Percentiles rank a stretch among this genome's conserved stretches.
These are phyloP conservation scores for Botrytis porri DNA, from an alignment of 2,329 filamentous ascomycete species.

Conservation along the genomic window DNA sequence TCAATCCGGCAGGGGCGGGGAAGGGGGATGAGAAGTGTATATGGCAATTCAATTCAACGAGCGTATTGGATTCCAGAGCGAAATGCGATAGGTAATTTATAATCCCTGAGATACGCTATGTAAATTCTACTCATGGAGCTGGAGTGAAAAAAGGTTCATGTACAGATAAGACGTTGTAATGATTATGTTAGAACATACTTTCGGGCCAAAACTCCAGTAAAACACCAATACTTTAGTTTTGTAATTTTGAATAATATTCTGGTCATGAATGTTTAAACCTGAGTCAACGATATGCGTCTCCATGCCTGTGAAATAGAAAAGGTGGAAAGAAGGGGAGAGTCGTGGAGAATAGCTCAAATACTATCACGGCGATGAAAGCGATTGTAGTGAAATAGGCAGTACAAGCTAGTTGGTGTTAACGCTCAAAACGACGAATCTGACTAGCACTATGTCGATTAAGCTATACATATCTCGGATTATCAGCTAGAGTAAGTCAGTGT, in stretches of 20 bases:
- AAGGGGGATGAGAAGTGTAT: neutral
- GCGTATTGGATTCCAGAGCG: neutral
- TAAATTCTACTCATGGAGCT: neutral
- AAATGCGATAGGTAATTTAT: neutral
- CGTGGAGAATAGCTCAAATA: neutral
- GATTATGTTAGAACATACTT: neutral
- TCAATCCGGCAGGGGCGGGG: neutral
- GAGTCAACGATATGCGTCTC: neutral
- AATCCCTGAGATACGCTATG: neutral
- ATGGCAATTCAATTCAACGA: neutral
- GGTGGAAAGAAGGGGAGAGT: neutral
- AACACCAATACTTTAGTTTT: neutral
- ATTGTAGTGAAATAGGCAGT: neutral
- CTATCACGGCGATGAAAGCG: neutral
- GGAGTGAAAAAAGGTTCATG: neutral
- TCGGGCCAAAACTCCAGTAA: neutral
- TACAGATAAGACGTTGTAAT: neutral
- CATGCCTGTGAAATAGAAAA: neutral
- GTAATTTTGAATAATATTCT: neutral
- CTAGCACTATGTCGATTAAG: neutral
- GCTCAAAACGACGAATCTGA: neutral
- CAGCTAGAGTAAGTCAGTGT: neutral
- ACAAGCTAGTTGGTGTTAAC: neutral
- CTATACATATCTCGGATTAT: neutral
- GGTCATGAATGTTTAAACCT: neutral